Base-by-base conservation (phyloP, 495 filamentous ascomycete genomes). In the Emericellopsis terricola region DNA sequence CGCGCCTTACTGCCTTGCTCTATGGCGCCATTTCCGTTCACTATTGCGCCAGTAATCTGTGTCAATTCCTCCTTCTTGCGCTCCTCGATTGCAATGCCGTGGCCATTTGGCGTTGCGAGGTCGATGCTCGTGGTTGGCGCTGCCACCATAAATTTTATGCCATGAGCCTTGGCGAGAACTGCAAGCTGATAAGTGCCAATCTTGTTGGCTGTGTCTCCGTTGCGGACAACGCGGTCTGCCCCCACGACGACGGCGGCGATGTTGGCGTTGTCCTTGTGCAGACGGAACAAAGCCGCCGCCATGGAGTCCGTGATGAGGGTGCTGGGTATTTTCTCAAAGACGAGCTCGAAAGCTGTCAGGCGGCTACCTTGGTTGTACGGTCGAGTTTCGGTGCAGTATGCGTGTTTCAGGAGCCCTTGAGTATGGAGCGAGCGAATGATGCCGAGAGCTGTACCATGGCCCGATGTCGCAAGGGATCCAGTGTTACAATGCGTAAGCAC, bases 131-230 rank as follows among this genome's bases (percentile, higher is more conserved):
- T 96, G 14, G 83, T 78, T 8, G 89, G 89, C 2, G 89, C 89
- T 3, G 91, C 89, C 7, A 96, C 86, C 18, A 97, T 63, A 49
- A 97, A 97, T 49, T 89, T 94, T 32, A 94, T 67, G 13, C 76
- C 79, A 49, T 96, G 91, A 45, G 82, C 60, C 39, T 66, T 74
- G 15, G 89, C 89, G 18, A 89, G 64, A 3, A 94, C 79, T 8
- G 89, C 85, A 19, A 97, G 67, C 26, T 67, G 56, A 51, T 96
- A 96, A n/a, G 89, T 97, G 19, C 89, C 89, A 38, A 97, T 91
- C 59, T 97, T 97, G 54, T 97, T 97, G 29, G 89, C 89, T 2
- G 89, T 96, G 56, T 97, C 89, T 21, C 89, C 89, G 49, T 97
- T 97, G 19, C 81, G 78, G 26, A 85, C 89, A 8, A 97, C 91